These are phyloP conservation scores for Rhodotorula sp. DNA, from an alignment of 1,284 basidiomycete species.

Conservation along the genomic window DNA sequence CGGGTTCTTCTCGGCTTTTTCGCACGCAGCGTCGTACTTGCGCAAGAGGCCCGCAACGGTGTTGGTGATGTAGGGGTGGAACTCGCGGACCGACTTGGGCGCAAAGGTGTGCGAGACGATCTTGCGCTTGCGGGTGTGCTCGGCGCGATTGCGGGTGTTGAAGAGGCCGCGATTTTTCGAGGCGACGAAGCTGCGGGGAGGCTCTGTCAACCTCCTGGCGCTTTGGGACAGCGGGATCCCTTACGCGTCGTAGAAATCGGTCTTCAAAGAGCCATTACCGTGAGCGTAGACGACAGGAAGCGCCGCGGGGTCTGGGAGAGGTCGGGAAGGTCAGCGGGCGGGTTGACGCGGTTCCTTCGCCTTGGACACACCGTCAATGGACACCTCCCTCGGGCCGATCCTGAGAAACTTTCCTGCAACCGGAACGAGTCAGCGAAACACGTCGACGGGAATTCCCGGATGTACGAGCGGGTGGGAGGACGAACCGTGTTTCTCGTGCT, in stretches of 20 bases:
- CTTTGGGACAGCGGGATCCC: not conserved
- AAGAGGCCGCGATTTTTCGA: slow-evolving; percentile 52
- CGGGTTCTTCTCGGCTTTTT: slow-evolving; percentile 48
- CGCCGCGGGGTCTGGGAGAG: slow-evolving; percentile 76
- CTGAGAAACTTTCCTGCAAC: slow-evolving; percentile 24
- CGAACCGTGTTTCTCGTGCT: slow-evolving; percentile 73
- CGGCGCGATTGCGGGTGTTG: slow-evolving; percentile 75
- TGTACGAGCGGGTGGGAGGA: slow-evolving; percentile 53
- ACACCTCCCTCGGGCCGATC: slow-evolving; percentile 28
- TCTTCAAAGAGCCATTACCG: slow-evolving; percentile 39
- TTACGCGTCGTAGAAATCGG: slow-evolving; percentile 56
- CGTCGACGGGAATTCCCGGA: too few species aligned
- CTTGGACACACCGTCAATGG: slow-evolving; percentile 8
- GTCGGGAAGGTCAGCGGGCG: slow-evolving; percentile 55
- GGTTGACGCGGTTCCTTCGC: too few species aligned
- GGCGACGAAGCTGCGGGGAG: slow-evolving; percentile 36
- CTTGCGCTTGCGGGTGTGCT: slow-evolving; percentile 61
- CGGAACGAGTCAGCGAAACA: too few species aligned
- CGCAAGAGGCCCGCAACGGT: slow-evolving; percentile 53
- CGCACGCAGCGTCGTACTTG: slow-evolving; percentile 79
- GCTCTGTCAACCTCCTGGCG: slow-evolving; percentile 1
- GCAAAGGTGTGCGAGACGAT: slow-evolving; percentile 32
- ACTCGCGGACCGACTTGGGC: slow-evolving; percentile 64
- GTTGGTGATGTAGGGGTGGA: slow-evolving; percentile 59
- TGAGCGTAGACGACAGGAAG: slow-evolving; percentile 62